Conservation (phyloP, 352 stramenopile genomes). For the Lagenidium sp. region DNA sequence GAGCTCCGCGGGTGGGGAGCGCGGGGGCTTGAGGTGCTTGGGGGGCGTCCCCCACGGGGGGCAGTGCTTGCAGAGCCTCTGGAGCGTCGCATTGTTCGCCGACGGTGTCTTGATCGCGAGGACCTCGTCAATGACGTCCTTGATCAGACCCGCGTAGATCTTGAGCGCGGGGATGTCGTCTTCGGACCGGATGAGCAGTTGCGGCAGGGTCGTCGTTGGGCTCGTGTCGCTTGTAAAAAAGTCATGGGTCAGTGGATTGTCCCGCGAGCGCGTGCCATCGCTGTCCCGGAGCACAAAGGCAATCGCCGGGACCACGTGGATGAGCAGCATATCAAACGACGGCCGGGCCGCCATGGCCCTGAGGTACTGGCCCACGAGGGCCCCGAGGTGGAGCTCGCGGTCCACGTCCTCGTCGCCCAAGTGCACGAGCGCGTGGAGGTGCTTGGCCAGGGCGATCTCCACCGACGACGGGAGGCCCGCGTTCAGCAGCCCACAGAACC, state of each 20-base stretch:
- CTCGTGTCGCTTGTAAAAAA: slow-evolving; percentile 52
- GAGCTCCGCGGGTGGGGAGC: too few relatives aligned
- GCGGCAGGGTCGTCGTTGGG: slow-evolving; percentile 38
- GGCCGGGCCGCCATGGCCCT: slow-evolving; percentile 49
- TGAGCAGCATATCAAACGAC: slow-evolving; percentile 82
- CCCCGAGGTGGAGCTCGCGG: slow-evolving; percentile 45
- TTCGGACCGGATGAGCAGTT: slow-evolving; percentile 49
- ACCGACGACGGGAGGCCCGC: slow-evolving; percentile 59
- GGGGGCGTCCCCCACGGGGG: slow-evolving; percentile 37
- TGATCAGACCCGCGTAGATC: slow-evolving; percentile 67
- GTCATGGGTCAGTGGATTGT: slow-evolving; percentile 66
- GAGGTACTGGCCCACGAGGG: slow-evolving; percentile 62
- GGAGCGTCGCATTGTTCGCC: slow-evolving; percentile 59
- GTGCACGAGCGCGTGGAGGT: slow-evolving; percentile 66
- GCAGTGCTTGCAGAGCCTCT: slow-evolving; percentile 63
- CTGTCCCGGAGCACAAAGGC: slow-evolving; percentile 72
- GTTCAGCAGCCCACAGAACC: slow-evolving; percentile 57
- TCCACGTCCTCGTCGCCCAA: slow-evolving; percentile 58
- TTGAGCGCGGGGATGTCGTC: slow-evolving; percentile 51
- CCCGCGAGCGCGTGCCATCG: slow-evolving; percentile 45
- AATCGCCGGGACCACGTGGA: slow-evolving; percentile 72
- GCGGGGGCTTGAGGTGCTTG: too few relatives aligned
- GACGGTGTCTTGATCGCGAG: slow-evolving; percentile 47
- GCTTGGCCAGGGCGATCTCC: slow-evolving; percentile 76
- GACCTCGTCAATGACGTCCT: slow-evolving; percentile 72